Evolutionary conservation across 768 basidiomycete genomes (phyloP).

Genomic region (Cyclocybe cylindracea): DNA sequence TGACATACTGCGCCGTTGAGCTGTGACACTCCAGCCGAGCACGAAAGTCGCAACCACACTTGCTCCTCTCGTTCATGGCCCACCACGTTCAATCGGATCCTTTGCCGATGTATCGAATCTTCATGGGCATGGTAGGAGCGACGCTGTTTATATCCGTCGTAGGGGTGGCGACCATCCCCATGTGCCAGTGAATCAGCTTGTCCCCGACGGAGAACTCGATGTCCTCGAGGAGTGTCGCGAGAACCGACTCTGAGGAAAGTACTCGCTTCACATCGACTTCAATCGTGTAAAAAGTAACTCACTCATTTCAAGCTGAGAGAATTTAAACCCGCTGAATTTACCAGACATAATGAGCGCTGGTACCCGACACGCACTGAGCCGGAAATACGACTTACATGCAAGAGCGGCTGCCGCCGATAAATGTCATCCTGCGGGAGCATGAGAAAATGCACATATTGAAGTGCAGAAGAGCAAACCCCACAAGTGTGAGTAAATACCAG

Average conservation of each 20-base stretch:
- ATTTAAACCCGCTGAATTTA: constrained; percentile 56
- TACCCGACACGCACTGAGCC: neutral
- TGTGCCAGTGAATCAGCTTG: constrained; percentile 26
- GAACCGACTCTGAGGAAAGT: constrained; percentile 18
- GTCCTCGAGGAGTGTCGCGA: constrained; percentile 16
- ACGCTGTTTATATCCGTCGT: neutral
- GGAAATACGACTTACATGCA: neutral
- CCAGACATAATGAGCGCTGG: constrained; percentile 17
- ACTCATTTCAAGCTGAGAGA: constrained; percentile 58
- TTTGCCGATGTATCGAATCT: neutral
- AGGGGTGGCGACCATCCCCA: constrained; percentile 25
- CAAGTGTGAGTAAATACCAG: constrained; percentile 47
- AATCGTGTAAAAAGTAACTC: neutral
- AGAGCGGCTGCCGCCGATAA: constrained; percentile 16
- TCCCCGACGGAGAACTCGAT: constrained; percentile 22
- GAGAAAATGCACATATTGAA: neutral
- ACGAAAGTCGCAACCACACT: too few relatives aligned
- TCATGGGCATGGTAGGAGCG: constrained; percentile 9
- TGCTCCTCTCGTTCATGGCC: too few relatives aligned
- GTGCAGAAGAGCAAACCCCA: constrained; percentile 18
- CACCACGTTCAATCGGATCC: too few relatives aligned
- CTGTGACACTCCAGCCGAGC: too few relatives aligned
- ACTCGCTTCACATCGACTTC: too few relatives aligned
- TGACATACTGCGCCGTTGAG: too few relatives aligned
- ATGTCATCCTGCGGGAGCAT: constrained; percentile 15